A percentile compares a stretch with the other conserved stretches of the same genome.
These are phyloP conservation scores for Diddensiella santjacobensis DNA, from an alignment of 805 yeast genomes.

Conservation along the genomic window DNA sequence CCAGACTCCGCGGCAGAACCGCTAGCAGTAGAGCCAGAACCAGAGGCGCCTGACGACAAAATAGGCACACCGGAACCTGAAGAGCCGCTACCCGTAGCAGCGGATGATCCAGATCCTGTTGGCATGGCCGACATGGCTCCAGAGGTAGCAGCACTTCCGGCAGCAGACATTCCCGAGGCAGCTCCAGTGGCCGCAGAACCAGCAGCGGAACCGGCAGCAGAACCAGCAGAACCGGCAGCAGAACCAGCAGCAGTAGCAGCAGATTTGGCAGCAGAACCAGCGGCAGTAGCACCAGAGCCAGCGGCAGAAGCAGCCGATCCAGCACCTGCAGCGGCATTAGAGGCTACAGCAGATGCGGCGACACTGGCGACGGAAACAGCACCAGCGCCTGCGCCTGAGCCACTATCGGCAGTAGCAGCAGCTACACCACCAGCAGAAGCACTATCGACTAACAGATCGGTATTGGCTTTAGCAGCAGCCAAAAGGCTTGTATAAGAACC, in stretches of 20 bases:
- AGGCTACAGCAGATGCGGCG: conserved; percentile 12
- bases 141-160: conserved; percentile 14
- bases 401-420: conserved; percentile 1
- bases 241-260: conserved; percentile 9
- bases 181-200: conserved; percentile 9
- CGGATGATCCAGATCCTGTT: conserved; percentile 17
- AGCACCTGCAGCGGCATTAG: conserved; percentile 17
- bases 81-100: conserved; percentile 19
- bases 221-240: conserved; percentile 15
- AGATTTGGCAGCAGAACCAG: conserved; percentile 14
- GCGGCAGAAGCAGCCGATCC: conserved; percentile 17
- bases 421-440: conserved; percentile 1
- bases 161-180: conserved; percentile 6
- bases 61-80: conserved; percentile 13
- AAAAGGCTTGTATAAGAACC: conserved; percentile 1
- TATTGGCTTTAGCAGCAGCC: conserved; percentile 1
- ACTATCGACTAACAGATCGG: neutral
- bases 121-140: conserved; percentile 18
- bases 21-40: conserved; percentile 32
- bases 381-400: conserved; percentile 1
- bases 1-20: conserved; percentile 30
- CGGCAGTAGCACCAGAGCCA: conserved; percentile 17
- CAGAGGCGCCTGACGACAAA: conserved; percentile 14
- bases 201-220: conserved; percentile 36
- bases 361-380: conserved; percentile 3